phyloP scores from a whole-genome alignment of 352 stramenopile species.

The Globisporangium takayamanum region DNA sequence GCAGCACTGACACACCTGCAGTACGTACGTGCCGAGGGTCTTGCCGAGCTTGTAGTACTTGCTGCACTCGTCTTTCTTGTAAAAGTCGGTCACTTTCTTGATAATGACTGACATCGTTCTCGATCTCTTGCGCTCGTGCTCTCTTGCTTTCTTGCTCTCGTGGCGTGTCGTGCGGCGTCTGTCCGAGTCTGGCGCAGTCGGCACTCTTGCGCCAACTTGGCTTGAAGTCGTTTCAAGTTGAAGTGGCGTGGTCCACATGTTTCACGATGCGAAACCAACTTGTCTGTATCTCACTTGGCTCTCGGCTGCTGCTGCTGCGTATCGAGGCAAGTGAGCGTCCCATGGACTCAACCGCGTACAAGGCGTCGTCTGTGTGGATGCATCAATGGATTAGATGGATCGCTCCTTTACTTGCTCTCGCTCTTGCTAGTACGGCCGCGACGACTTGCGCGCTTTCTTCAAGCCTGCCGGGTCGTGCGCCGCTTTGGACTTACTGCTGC shows the following conservation, averaged over 20 bases:
- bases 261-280: too few species aligned
- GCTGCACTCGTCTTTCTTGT: conserved; percentile 84
- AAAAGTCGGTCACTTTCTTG: conserved; percentile 84
- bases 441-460: conserved; percentile 70
- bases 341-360: too few species aligned
- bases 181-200: too few species aligned
- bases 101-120: conserved; percentile 64
- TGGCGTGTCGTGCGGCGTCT: too few species aligned
- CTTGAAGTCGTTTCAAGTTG: too few species aligned
- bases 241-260: too few species aligned
- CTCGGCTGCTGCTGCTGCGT: too few species aligned
- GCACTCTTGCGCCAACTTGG: too few species aligned
- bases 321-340: too few species aligned
- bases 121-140: too few species aligned
- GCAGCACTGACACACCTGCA: not conserved
- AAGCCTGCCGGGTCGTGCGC: conserved; percentile 39
- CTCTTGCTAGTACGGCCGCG: conserved; percentile 51
- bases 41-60: conserved; percentile 89
- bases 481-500: conserved; percentile 18
- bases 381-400: not conserved
- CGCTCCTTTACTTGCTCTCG: not conserved
- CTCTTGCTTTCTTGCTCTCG: too few species aligned
- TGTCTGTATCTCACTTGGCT: too few species aligned
- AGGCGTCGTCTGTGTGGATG: not conserved
- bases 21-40: conserved; percentile 80